Evolutionary conservation across 2,329 filamentous ascomycete species (phyloP).

Genomic region (Colletotrichum australisinense): DNA sequence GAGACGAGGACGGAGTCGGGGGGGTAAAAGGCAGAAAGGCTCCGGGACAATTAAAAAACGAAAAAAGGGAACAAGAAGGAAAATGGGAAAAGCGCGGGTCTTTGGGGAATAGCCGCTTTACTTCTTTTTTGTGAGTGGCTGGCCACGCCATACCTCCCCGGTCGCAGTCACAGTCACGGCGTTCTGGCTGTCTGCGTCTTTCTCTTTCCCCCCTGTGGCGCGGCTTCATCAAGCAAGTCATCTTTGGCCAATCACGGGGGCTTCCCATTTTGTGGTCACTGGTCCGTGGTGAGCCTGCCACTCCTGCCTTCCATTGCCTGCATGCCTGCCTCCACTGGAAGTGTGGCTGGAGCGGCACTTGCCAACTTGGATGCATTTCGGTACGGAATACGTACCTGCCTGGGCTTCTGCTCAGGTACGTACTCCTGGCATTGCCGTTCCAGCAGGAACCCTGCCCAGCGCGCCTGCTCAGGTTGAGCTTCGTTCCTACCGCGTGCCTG

Average conservation of each 20-base stretch:
- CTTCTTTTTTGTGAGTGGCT: constrained; percentile 31
- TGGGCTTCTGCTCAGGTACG: too few species aligned
- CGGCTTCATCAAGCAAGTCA: neutral
- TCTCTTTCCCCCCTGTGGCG: constrained; percentile 13
- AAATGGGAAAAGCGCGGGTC: constrained; percentile 1
- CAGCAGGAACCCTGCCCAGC: too few species aligned
- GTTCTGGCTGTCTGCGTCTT: neutral
- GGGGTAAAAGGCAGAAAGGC: neutral
- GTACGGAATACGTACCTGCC: too few species aligned
- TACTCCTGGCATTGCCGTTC: too few species aligned
- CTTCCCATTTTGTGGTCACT: neutral
- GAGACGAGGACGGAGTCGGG: neutral
- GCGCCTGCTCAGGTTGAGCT: too few species aligned
- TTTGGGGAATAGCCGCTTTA: constrained; percentile 34
- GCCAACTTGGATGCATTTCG: too few species aligned
- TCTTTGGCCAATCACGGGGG: constrained; percentile 12
- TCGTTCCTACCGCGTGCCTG: neutral
- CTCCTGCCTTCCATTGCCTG: neutral
- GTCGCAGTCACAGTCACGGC: neutral
- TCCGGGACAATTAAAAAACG: constrained; percentile 2
- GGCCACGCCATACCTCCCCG: constrained; percentile 7
- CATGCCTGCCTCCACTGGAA: neutral
- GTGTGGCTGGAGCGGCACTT: constrained; percentile 15
- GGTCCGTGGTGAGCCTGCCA: neutral
- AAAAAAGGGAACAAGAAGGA: neutral